These are phyloP conservation scores for Acephala macrosclerotiorum DNA, from an alignment of 2,329 filamentous ascomycete genomes.

Conservation along the genomic window DNA sequence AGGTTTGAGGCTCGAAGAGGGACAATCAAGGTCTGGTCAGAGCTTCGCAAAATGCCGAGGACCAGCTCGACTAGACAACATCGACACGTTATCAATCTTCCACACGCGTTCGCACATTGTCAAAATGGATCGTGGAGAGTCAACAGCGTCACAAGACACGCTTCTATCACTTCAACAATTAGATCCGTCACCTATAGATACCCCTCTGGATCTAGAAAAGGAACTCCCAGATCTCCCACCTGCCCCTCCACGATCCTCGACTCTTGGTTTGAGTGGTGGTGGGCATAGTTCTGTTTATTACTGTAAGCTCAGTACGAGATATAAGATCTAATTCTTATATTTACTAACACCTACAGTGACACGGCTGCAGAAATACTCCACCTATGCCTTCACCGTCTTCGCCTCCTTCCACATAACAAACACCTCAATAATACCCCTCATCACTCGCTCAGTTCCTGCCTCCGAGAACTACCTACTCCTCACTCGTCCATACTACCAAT, in stretches of 20 bases:
- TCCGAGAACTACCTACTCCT: conserved; percentile 90
- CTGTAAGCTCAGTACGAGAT: conserved; percentile 56
- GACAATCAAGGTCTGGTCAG: conserved; percentile 36
- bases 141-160: conserved; percentile 59
- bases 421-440: conserved; percentile 80
- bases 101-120: background rate
- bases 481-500: conserved; percentile 92
- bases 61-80: conserved; percentile 28
- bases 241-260: conserved; percentile 49
- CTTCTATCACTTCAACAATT: conserved; percentile 76
- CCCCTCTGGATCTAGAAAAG: conserved; percentile 55
- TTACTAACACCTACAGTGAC: conserved; percentile 58
- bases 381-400: conserved; percentile 83
- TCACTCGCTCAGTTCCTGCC: conserved; percentile 74
- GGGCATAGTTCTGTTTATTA: conserved; percentile 79
- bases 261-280: conserved; percentile 64
- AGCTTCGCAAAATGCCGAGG: conserved; percentile 32
- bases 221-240: conserved; percentile 46
- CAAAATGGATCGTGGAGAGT: conserved; percentile 46
- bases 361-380: conserved; percentile 86
- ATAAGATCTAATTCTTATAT: background rate
- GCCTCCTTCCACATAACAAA: conserved; percentile 80
- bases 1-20: background rate
- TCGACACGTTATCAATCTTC: conserved; percentile 21
- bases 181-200: conserved; percentile 82